A percentile compares a stretch with the other conserved stretches of the same genome.
These are phyloP conservation scores for Penicillium sp. DNA, from an alignment of 2,329 filamentous ascomycete species.

Conservation along the genomic window DNA sequence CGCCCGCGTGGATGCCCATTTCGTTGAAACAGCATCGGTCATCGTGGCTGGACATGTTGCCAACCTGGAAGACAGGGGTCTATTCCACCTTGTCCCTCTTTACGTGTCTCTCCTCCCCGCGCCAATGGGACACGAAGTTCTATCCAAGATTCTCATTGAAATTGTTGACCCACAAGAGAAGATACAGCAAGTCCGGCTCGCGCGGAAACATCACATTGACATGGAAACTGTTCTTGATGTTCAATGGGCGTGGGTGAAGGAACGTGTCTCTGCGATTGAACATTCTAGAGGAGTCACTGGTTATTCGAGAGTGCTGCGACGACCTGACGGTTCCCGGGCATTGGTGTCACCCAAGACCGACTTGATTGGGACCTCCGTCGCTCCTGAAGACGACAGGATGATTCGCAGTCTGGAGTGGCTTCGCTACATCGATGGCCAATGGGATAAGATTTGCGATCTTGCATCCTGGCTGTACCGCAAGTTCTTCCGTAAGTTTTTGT, in stretches of 20 bases:
- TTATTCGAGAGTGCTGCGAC: slow-evolving; percentile 50
- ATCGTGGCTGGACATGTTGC: slow-evolving; percentile 80
- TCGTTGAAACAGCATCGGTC: slow-evolving; percentile 60
- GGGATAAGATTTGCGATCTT: slow-evolving; percentile 66
- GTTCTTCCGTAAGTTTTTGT: slow-evolving; percentile 70
- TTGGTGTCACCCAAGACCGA: slow-evolving; percentile 66
- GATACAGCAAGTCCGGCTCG: slow-evolving; percentile 66
- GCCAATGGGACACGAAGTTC: slow-evolving; percentile 63
- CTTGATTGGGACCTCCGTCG: slow-evolving; percentile 64
- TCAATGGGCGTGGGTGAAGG: slow-evolving; percentile 54
- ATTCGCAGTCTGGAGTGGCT: slow-evolving; percentile 86
- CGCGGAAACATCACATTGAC: slow-evolving; percentile 72
- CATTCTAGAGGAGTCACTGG: slow-evolving; percentile 29
- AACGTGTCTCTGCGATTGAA: slow-evolving; percentile 35
- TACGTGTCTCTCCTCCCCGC: slow-evolving; percentile 78
- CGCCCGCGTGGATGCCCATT: slow-evolving; percentile 49
- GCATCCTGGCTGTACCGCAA: slow-evolving; percentile 75
- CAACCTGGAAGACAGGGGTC: slow-evolving; percentile 67
- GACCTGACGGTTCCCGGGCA: slow-evolving; percentile 47
- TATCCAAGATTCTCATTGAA: slow-evolving; percentile 74
- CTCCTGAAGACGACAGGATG: slow-evolving; percentile 66
- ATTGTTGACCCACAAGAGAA: slow-evolving; percentile 66
- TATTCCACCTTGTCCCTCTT: slow-evolving; percentile 77
- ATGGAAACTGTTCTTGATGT: slow-evolving; percentile 69
- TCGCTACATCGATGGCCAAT: slow-evolving; percentile 68